Evolutionary conservation across 2,329 filamentous ascomycete genomes (phyloP), one percentile per base, ranked within the genome.

Genomic region (Bretziella fagacearum): DNA sequence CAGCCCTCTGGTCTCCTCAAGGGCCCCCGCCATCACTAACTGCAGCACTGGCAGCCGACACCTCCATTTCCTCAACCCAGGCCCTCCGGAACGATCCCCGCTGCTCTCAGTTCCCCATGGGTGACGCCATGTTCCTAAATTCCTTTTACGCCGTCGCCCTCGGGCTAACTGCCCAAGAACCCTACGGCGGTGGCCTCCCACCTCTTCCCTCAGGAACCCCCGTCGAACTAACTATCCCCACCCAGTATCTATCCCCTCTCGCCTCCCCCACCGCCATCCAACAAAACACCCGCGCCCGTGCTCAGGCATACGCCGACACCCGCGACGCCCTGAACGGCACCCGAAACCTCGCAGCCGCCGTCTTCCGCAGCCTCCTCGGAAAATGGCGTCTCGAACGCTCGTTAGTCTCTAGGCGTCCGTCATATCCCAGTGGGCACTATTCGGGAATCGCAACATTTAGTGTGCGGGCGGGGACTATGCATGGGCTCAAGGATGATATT

Each of bases 91-190:
- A 56, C 18, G 69, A 71, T 54, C 67, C 61, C 7, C 69, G 65
- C 4, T 62, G 62, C 54, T 80, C 59, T 51, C 84, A 91, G 55
- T 91, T 86, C 54, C 84, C 83, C 30, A 87, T 89, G 79, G 79
- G 78, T 7, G 84, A 93, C 59, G 89, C 87, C 58, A 61, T 76
- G 6, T 87, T 77, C 51, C 62, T 89, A 10, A 79, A 89, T 68
- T 77, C 85, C 53, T 73, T 81, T 10, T 76, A 87, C 50, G 67
- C 77, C 10, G 59, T 67, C 2, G 71, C 75, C 0, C 63, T 84
- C 2, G n/a, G 67, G 63, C 0, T 59, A 23, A 64, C 65, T 3
- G 54, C 58, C 6, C 48, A 73, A 20, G 59, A 66, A n/a, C n/a
- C n/a, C n/a, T n/a, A n/a, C n/a, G n/a, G n/a, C n/a, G n/a, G n/a